These are phyloP conservation scores for Mycena metata DNA, from an alignment of 768 basidiomycete species.

Conservation along the genomic window DNA sequence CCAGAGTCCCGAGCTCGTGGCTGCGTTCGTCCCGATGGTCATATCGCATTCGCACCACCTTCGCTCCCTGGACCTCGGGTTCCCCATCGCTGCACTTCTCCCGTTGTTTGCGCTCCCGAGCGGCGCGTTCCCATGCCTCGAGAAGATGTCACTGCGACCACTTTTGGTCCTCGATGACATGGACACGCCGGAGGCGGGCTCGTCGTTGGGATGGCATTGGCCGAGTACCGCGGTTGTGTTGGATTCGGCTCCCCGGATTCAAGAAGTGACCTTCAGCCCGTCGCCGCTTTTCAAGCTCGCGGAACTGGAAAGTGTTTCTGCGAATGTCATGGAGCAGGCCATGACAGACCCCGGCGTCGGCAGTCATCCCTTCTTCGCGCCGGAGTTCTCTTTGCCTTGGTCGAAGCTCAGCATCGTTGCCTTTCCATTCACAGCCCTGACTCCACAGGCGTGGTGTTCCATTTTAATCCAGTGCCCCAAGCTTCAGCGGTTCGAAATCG, in stretches of 20 bases:
- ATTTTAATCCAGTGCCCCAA: slow-evolving; percentile 12
- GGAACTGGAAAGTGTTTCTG: not conserved
- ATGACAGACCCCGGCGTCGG: not conserved
- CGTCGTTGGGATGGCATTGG: slow-evolving; percentile 15
- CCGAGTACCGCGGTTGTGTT: slow-evolving; percentile 8
- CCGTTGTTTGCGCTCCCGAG: slow-evolving; percentile 12
- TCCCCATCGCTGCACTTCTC: not conserved
- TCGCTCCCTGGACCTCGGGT: not conserved
- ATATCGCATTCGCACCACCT: slow-evolving; percentile 15
- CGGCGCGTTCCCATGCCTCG: slow-evolving; percentile 11
- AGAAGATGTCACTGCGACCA: slow-evolving; percentile 10
- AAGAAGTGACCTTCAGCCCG: slow-evolving; percentile 7
- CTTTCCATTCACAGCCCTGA: slow-evolving; percentile 12
- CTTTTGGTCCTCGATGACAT: slow-evolving; percentile 4
- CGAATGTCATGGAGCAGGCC: not conserved
- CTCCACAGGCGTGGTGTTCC: slow-evolving; percentile 5
- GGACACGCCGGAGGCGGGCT: not conserved
- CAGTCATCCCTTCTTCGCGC: slow-evolving; percentile 9
- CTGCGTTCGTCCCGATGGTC: slow-evolving; percentile 10
- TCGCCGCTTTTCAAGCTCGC: not conserved
- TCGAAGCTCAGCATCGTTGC: slow-evolving; percentile 15
- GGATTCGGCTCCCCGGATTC: not conserved
- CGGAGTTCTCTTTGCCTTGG: slow-evolving; percentile 12
- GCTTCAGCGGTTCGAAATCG: not conserved
- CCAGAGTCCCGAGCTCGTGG: slow-evolving; percentile 5